Base-by-base conservation (phyloP, 306 rosid species). In the Fragaria ananassa region DNA sequence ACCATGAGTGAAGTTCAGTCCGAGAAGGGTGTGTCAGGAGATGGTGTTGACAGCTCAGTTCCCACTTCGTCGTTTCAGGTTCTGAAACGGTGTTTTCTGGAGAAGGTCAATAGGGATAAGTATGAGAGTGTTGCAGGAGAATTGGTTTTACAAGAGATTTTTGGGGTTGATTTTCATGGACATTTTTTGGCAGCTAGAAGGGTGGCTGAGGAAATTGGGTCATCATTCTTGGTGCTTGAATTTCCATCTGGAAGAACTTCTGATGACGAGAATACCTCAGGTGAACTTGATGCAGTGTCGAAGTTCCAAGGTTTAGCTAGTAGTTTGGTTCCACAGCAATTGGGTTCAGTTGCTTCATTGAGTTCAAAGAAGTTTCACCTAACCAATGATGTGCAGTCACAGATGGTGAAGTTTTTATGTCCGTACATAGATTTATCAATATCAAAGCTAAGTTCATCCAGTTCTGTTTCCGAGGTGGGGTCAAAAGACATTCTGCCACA, bases 1-100 rank as follows among this genome's bases (percentile, higher is more conserved):
- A 79, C 88, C 1, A 68, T 68, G 41, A 45, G 82, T 0, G 85
- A 79, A 73, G 74, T 85, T 72, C 87, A 76, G 7, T 74, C 83
- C 0, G 90, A 82, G 66, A 85, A 75, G 54, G 57, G 47, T 72
- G 83, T 51, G 29, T 42, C 77, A 35, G 44, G 31, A n/a, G 71
- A 78, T 78, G 76, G 79, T 46, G 71, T 76, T 70, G 74, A 65
- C 27, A 34, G 63, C 21, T 86, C 83, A 13, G 72, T 93, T 12
- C 96, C 97, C 10, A 90, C 91, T 21, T 89, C 97, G 1, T 82
- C 90, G 15, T 82, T 90, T 66, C 87, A 71, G 65, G 97, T 93
- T 46, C 79, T 93, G 58, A 86, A 83, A 58, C 81, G 91, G 1
- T 88, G 94, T 73, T 89, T 90, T 31, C 17, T 87, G 67, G 90